Evolutionary conservation across 2,329 filamentous ascomycete species (phyloP).

Genomic region (Colletotrichum cuscutae): DNA sequence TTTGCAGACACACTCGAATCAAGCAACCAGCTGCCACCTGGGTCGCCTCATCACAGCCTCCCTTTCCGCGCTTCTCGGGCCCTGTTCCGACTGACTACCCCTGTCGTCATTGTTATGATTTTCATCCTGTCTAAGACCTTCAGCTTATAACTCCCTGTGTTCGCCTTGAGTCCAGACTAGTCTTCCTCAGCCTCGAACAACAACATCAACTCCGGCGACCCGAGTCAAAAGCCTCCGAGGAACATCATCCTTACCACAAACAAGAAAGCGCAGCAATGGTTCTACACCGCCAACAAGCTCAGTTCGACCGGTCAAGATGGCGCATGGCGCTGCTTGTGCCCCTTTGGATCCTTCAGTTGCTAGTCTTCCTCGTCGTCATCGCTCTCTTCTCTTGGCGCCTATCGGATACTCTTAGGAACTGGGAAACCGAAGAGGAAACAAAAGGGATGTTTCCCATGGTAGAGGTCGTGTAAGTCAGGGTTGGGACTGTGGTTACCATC

Average conservation of each 20-base stretch:
- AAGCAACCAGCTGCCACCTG: slow-evolving; percentile 21
- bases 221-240: slow-evolving; percentile 2
- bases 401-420: slow-evolving; percentile 55
- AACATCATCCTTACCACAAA: neutral
- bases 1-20: neutral
- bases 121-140: slow-evolving; percentile 1
- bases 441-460: slow-evolving; percentile 53
- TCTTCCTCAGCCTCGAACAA: slow-evolving; percentile 21
- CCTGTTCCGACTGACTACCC: slow-evolving; percentile 17
- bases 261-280: slow-evolving; percentile 44
- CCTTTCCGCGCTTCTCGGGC: slow-evolving; percentile 27
- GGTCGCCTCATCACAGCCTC: slow-evolving; percentile 30
- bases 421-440: slow-evolving; percentile 49
- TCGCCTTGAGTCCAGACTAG: slow-evolving; percentile 16
- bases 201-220: neutral
- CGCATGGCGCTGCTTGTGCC: slow-evolving; percentile 58
- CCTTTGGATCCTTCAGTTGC: slow-evolving; percentile 60
- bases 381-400: slow-evolving; percentile 65
- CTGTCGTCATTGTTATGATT: slow-evolving; percentile 14
- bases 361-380: slow-evolving; percentile 56
- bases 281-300: slow-evolving; percentile 60
- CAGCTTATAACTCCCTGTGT: slow-evolving; percentile 22
- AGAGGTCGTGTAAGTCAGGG: slow-evolving; percentile 60
- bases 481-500: too few relatives aligned
- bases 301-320: slow-evolving; percentile 65